Base-by-base conservation (phyloP, 768 basidiomycete genomes). In the Agaricus blazei region DNA sequence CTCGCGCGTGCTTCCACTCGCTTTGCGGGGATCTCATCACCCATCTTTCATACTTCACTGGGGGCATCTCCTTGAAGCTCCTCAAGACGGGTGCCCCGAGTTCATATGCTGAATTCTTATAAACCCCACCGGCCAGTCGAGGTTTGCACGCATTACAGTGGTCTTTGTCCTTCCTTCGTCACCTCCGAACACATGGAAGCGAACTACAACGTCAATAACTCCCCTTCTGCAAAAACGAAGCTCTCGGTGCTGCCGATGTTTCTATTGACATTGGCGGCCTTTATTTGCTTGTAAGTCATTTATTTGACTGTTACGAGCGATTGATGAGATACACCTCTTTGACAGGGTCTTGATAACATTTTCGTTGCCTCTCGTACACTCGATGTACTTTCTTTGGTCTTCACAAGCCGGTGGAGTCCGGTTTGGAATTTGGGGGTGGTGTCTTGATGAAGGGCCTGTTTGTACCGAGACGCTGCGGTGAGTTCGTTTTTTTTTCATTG, bases 341-440 rank as follows among this genome's bases (percentile, higher is more conserved):
- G 19, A 31, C 24, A 55, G 54, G 11, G 26, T 65, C n/a, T 63
- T 73, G 23, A 66, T 67, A 7, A 70, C 68, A 4, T 70, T 73
- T 56, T 75, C 72, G 8, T 58, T 66, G 26, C 73, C 73, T 11
- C 57, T 72, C 34, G 51, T 65, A 8, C 61, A 59, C 2, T 63
- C 63, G 15, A 62, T 75, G 19, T 72, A 72, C 52, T 75, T 75
- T 60, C 57, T 76, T 29, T 67, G 67, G 40, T 62, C 70, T 38
- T 69, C 69, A 8, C 67, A 75, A 57, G 72, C 69, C 2, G 66
- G 66, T 42, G 75, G 75, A 9, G 71, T 75, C n/a, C 60, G 65
- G 28, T 75, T 75, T 57, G 75, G 75, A 1, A 61, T 70, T 50
- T 76, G 73, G 73, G 75, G 73, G 37, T 75, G 74, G 74, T 76